Conservation (phyloP, 2,329 filamentous ascomycete species). For the Cladorrhinum sp. region DNA sequence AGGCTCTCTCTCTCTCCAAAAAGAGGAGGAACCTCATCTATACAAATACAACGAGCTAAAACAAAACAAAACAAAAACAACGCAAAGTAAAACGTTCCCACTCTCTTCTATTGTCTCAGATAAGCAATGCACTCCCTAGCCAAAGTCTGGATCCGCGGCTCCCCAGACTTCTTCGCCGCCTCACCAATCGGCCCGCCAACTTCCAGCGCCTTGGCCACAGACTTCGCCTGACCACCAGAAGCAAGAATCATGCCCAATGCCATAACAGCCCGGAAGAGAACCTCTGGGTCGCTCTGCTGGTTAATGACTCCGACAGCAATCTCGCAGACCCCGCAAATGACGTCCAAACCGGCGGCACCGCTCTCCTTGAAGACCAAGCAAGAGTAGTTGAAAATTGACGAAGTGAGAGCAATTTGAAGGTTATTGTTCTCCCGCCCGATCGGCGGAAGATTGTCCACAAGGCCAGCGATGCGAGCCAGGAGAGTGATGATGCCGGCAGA, state of each 20-base stretch:
- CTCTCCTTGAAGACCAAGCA: constrained; percentile 62
- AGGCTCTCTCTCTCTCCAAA: too few species aligned
- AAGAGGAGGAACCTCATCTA: too few species aligned
- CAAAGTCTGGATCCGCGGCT: constrained; percentile 47
- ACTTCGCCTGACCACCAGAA: constrained; percentile 48
- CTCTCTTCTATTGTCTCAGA: constrained; percentile 26
- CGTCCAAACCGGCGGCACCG: constrained; percentile 43
- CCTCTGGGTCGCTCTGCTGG: constrained; percentile 72
- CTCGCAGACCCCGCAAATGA: constrained; percentile 43
- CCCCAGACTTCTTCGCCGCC: constrained; percentile 43
- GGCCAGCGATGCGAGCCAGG: constrained; percentile 59
- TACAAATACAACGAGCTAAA: neutral
- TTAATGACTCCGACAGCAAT: constrained; percentile 62
- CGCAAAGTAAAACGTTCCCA: neutral
- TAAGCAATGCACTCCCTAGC: constrained; percentile 45
- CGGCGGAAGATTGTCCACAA: constrained; percentile 45
- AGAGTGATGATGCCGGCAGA: constrained; percentile 58
- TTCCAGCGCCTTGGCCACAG: constrained; percentile 42
- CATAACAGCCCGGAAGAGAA: constrained; percentile 77
- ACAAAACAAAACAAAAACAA: neutral
- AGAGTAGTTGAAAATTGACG: constrained; percentile 79
- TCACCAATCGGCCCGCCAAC: constrained; percentile 41
- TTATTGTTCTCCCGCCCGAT: constrained; percentile 68
- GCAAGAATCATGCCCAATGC: constrained; percentile 75
- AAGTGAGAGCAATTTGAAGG: constrained; percentile 76